Conservation (phyloP, 768 basidiomycete genomes). For the Jaapia argillacea region DNA sequence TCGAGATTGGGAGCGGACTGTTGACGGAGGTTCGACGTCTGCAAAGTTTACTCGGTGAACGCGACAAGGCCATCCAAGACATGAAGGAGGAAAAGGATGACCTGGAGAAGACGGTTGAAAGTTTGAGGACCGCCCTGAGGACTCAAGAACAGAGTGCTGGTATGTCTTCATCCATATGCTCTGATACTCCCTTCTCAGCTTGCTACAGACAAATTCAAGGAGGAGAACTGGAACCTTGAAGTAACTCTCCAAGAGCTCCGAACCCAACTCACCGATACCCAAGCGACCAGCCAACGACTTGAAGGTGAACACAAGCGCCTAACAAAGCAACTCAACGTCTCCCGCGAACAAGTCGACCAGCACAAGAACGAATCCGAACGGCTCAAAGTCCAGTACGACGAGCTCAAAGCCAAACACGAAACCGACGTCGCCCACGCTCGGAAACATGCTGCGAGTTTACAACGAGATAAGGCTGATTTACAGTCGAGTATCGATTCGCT, state of each 20-base stretch:
- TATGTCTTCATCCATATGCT: too few species aligned
- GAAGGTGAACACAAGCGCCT: slow-evolving; percentile 81
- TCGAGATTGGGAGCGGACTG: slow-evolving; percentile 92
- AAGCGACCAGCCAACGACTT: slow-evolving; percentile 54
- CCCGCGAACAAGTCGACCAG: slow-evolving; percentile 70
- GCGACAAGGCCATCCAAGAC: slow-evolving; percentile 87
- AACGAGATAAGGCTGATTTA: slow-evolving; percentile 88
- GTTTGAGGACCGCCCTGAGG: slow-evolving; percentile 59
- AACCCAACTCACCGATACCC: slow-evolving; percentile 53
- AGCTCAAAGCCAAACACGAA: slow-evolving; percentile 86
- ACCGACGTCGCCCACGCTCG: slow-evolving; percentile 89
- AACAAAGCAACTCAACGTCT: slow-evolving; percentile 57
- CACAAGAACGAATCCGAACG: slow-evolving; percentile 84
- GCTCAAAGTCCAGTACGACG: slow-evolving; percentile 49
- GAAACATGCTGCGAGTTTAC: slow-evolving; percentile 77
- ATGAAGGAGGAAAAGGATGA: slow-evolving; percentile 90
- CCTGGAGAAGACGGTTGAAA: slow-evolving; percentile 71
- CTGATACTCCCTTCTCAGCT: too few species aligned
- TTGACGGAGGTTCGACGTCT: slow-evolving; percentile 87
- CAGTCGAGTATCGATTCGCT: slow-evolving; percentile 70
- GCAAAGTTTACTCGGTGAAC: slow-evolving; percentile 83
- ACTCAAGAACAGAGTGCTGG: slow-evolving; percentile 77
- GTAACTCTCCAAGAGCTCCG: slow-evolving; percentile 84
- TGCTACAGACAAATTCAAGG: slow-evolving; percentile 80
- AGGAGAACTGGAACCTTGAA: slow-evolving; percentile 99